Conservation (phyloP, 106 monocot species). For the Posidonia australis region DNA sequence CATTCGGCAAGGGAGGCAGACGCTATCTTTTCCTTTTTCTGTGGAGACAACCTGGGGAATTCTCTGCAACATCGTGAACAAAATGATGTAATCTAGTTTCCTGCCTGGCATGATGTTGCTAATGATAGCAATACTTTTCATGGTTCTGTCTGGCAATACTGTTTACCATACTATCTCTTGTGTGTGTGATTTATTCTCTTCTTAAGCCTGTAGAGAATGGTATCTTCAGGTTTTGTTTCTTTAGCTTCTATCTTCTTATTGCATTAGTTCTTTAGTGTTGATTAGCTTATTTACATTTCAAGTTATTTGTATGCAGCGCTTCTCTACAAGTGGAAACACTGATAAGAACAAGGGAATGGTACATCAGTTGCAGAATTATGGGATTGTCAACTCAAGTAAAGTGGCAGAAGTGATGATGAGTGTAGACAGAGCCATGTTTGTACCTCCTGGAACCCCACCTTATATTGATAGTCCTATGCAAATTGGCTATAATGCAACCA, state of each 20-base stretch:
- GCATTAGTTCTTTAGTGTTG: not conserved
- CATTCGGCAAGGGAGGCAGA: too few species aligned
- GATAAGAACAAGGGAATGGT: slow-evolving; percentile 64
- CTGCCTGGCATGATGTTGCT: not conserved
- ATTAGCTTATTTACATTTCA: not conserved
- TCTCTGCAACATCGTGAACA: not conserved
- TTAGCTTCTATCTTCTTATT: not conserved
- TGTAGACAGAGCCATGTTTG: slow-evolving; percentile 75
- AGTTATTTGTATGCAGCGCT: slow-evolving; percentile 7
- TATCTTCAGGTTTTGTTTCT: too few species aligned
- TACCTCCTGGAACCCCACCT: slow-evolving; percentile 33
- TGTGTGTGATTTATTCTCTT: not conserved
- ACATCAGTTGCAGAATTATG: slow-evolving; percentile 49
- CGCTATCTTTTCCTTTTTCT: not conserved
- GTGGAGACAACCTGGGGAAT: not conserved
- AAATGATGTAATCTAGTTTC: not conserved
- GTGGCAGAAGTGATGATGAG: slow-evolving; percentile 74
- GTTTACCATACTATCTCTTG: not conserved
- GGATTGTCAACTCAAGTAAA: slow-evolving; percentile 52
- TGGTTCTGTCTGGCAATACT: not conserved
- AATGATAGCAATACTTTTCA: not conserved
- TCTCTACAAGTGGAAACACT: slow-evolving; percentile 42
- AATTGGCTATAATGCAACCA: slow-evolving; percentile 91
- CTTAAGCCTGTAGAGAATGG: too few species aligned
- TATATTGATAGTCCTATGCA: slow-evolving; percentile 80